Evolutionary conservation across 129 eudicot genomes (phyloP).

Genomic region (Tanacetum coccineum): DNA sequence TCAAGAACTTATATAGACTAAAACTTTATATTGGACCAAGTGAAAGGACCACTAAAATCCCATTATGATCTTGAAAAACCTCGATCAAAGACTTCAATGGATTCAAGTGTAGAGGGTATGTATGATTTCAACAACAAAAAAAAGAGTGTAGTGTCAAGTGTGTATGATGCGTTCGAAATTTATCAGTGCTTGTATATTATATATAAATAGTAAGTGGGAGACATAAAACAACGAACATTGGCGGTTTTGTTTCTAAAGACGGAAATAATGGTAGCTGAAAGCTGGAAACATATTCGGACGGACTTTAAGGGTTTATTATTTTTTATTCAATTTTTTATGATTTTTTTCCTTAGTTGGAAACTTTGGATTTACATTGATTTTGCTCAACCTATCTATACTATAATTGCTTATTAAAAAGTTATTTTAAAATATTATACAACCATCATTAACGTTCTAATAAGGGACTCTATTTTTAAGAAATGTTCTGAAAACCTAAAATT

Average conservation of each 20-base stretch:
- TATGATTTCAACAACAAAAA: conserved; percentile 7
- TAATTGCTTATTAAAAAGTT: too few species aligned
- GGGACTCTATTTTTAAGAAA: too few species aligned
- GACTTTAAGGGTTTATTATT: too few species aligned
- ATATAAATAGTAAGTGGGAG: conserved; percentile 18
- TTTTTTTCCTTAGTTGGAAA: too few species aligned
- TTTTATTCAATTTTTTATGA: too few species aligned
- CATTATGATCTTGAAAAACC: conserved; percentile 6
- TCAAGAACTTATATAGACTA: conserved; percentile 11
- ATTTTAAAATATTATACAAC: too few species aligned
- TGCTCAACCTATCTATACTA: too few species aligned
- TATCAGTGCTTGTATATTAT: conserved; percentile 1
- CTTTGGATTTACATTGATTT: too few species aligned
- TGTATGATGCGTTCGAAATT: background rate
- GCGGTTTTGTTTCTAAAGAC: conserved; percentile 32
- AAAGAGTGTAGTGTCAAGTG: conserved; percentile 11
- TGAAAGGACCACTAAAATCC: too few species aligned
- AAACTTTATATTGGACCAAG: conserved; percentile 13
- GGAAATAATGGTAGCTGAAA: conserved; percentile 30
- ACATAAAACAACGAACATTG: conserved; percentile 16
- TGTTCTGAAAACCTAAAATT: too few species aligned
- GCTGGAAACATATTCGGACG: background rate
- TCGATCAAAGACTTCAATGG: conserved; percentile 27
- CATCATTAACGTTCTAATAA: too few species aligned
- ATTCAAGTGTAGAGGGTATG: background rate